phyloP scores from a whole-genome alignment of 768 basidiomycete genomes.

The Suillus lakei region DNA sequence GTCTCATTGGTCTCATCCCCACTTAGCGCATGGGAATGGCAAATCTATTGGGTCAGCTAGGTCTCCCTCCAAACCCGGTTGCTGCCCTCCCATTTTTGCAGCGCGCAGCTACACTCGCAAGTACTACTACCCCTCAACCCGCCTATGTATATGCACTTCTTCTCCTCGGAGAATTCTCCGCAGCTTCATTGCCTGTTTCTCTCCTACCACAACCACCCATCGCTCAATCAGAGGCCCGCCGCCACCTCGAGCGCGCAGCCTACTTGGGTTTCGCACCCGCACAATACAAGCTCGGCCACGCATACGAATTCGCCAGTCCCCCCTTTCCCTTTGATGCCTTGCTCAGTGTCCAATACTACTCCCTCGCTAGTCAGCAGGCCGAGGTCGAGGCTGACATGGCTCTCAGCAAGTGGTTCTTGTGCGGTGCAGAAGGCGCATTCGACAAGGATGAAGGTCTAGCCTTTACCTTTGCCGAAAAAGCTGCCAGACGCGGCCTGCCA shows the following conservation, averaged over 20 bases:
- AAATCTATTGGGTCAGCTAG: constrained; percentile 86
- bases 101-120: constrained; percentile 76
- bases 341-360: constrained; percentile 90
- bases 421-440: constrained; percentile 77
- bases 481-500: constrained; percentile 71
- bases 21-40: constrained; percentile 93
- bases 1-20: constrained; percentile 12
- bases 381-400: constrained; percentile 97
- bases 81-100: constrained; percentile 74
- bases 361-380: constrained; percentile 79
- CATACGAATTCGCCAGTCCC: constrained; percentile 88
- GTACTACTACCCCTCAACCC: constrained; percentile 81
- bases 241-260: constrained; percentile 83
- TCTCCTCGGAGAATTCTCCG: constrained; percentile 83
- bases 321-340: constrained; percentile 89
- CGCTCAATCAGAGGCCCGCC: constrained; percentile 62
- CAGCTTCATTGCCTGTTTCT: constrained; percentile 54
- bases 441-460: constrained; percentile 90
- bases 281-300: constrained; percentile 91
- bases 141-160: constrained; percentile 90
- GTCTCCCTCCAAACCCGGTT: constrained; percentile 54
- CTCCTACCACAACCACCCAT: constrained; percentile 54
- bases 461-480: constrained; percentile 89
- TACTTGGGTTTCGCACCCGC: constrained; percentile 84
- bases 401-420: constrained; percentile 95